These are phyloP conservation scores for Aspergillus coremiiformis DNA, from an alignment of 495 filamentous ascomycete genomes.

Conservation along the genomic window DNA sequence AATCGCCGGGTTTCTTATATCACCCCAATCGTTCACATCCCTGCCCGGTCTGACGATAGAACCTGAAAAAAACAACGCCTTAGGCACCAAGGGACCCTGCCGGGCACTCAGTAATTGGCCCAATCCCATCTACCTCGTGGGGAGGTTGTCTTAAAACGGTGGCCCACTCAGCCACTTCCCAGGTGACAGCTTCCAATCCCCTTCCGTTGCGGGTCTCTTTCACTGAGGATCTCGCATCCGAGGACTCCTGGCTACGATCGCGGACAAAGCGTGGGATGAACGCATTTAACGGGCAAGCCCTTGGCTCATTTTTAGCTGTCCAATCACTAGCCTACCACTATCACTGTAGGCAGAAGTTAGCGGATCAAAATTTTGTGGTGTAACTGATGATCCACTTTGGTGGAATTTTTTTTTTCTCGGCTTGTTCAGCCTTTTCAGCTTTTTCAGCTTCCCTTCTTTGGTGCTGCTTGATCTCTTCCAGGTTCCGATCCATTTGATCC, in stretches of 20 bases:
- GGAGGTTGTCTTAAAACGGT: conserved; percentile 14
- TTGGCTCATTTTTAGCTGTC: neutral
- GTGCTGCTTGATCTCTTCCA: neutral
- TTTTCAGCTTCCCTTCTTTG: neutral
- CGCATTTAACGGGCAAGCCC: neutral
- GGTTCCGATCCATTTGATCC: no score
- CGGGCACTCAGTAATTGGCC: conserved; percentile 5
- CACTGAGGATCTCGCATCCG: conserved; percentile 22
- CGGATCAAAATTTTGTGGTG: neutral
- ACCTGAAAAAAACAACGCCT: neutral
- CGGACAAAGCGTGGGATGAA: conserved; percentile 1
- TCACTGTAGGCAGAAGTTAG: neutral
- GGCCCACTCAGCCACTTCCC: conserved; percentile 10
- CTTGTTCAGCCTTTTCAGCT: neutral
- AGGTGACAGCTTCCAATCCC: conserved; percentile 21
- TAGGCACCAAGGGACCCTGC: neutral
- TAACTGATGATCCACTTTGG: neutral
- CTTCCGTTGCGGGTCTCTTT: conserved; percentile 13
- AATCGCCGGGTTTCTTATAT: neutral
- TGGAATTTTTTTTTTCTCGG: neutral
- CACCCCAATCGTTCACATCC: neutral
- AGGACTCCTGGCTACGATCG: conserved; percentile 21
- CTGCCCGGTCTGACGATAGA: neutral
- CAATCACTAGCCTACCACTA: neutral
- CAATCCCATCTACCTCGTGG: conserved; percentile 8